Evolutionary conservation across 2,329 filamentous ascomycete genomes (phyloP), one percentile per base, ranked within the genome.

Genomic region (Camptophora hylomeconis): DNA sequence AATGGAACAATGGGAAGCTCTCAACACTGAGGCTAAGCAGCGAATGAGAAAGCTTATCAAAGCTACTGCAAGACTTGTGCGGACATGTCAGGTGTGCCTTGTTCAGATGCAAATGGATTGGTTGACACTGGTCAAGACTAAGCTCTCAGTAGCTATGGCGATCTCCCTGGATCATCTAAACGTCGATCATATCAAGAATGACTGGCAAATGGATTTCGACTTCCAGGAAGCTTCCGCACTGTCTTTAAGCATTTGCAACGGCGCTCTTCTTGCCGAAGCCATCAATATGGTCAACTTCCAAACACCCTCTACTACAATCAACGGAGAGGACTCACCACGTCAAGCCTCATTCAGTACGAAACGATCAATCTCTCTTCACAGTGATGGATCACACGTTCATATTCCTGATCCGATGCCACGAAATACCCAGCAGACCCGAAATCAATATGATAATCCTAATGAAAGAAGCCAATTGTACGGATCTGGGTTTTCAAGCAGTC

Each of bases 1-100:
- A 20, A 82, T 84, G 12, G 83, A 93, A 46, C 79, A 92, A 49
- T 98, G 93, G 52, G 70, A 81, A 21, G 83, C 84, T 5, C 64
- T 98, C 35, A 95, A 95, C 48, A 82, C 93, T 38, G 83, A 87
- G 1, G 65, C 95, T 35, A 94, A 93, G 55, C 79, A 87, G 41
- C 87, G 95, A 50, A 66, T 98, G 25, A 87, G 87, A 2, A 76
- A 76, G 49, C 67, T 98, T 10, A 92, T 89, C 28, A 58, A 62
- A 5, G 59, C 89, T 39, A 94, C 87, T 1, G 81, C 82, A 37
- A 80, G 76, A 45, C 63, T 94, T 37, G 83, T 89, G 45, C 80
- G 84, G 45, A 76, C 80, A 14, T 87, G 82, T 45, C 65, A 93
- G 23, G 72, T 69, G 33, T 84, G 83, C 45, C 83, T 95, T 46